Conservation (phyloP, 176 grass and related monocot genomes). For the Aegilops speltoides region DNA sequence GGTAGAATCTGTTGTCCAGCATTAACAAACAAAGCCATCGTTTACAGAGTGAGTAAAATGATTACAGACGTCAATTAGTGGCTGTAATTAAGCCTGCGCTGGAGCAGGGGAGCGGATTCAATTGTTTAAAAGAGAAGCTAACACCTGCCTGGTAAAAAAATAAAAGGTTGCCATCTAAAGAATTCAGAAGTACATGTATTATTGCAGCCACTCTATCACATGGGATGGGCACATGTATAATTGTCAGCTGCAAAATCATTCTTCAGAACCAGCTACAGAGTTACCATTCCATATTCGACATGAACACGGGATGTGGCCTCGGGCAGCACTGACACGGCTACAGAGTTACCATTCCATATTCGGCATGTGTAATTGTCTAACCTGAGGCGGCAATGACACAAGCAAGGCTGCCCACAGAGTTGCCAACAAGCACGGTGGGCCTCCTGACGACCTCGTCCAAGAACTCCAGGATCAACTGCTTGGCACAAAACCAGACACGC, state of each 20-base stretch:
- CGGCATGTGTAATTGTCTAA: constrained; percentile 10
- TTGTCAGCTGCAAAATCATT: neutral
- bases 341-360: neutral
- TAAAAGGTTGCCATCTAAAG: neutral
- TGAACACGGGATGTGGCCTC: neutral
- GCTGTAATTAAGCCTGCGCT: neutral
- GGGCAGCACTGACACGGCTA: too few species aligned
- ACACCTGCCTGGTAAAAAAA: neutral
- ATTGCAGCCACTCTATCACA: neutral
- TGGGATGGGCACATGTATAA: neutral
- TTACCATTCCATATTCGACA: neutral
- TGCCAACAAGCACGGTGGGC: constrained; percentile 80
- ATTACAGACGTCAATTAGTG: too few species aligned
- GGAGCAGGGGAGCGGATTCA: neutral
- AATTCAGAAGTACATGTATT: neutral
- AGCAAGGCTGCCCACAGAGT: constrained; percentile 92
- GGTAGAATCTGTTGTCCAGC: constrained; percentile 45
- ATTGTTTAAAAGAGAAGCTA: neutral
- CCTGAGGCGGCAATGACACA: constrained; percentile 94
- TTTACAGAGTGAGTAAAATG: neutral
- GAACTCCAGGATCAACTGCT: constrained; percentile 94
- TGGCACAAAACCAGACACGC: neutral
- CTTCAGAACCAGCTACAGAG: neutral
- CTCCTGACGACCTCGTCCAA: constrained; percentile 82
- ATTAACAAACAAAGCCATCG: neutral